phyloP scores from a whole-genome alignment of 2,329 filamentous ascomycete genomes.

The Grosmannia penicillata region DNA sequence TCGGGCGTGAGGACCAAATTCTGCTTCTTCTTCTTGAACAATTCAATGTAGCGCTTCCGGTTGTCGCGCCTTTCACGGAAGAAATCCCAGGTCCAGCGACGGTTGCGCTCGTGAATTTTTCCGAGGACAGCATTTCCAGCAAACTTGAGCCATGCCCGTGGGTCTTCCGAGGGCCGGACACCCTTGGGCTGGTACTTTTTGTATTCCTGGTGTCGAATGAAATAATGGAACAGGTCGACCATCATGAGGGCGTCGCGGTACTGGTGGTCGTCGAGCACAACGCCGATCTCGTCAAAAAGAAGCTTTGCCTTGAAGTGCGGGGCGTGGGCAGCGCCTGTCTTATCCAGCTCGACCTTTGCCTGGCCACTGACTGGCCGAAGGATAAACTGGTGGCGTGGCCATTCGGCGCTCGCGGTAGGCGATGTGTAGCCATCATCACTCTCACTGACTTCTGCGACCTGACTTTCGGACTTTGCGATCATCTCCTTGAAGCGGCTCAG shows the following conservation, averaged over 20 bases:
- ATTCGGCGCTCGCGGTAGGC: too few relatives aligned
- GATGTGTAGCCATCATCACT: too few relatives aligned
- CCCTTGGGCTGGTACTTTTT: slow-evolving; percentile 80
- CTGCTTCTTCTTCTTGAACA: slow-evolving; percentile 90
- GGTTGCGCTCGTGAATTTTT: slow-evolving; percentile 91
- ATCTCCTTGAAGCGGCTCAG: slow-evolving; percentile 62
- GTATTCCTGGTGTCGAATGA: slow-evolving; percentile 94
- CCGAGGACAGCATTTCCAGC: slow-evolving; percentile 76
- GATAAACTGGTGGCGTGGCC: slow-evolving; percentile 74
- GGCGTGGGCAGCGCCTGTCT: slow-evolving; percentile 63
- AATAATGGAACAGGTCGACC: slow-evolving; percentile 96
- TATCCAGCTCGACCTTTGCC: slow-evolving; percentile 88
- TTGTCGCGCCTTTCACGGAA: slow-evolving; percentile 88
- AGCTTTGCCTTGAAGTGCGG: slow-evolving; percentile 84
- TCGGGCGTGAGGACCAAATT: slow-evolving; percentile 54
- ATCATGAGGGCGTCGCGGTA: slow-evolving; percentile 97
- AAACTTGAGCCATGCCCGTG: slow-evolving; percentile 82
- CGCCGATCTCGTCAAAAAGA: slow-evolving; percentile 91
- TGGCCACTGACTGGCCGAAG: slow-evolving; percentile 90
- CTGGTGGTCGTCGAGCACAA: slow-evolving; percentile 94
- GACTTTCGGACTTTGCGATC: slow-evolving; percentile 49
- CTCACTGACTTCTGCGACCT: too few relatives aligned
- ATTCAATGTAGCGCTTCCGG: slow-evolving; percentile 70
- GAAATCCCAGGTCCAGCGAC: slow-evolving; percentile 90
- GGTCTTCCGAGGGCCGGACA: slow-evolving; percentile 71